A percentile compares a stretch with the other conserved stretches of the same genome.
Conservation (phyloP, 192 early-diverging fungal species). For the Backusella sp. region DNA sequence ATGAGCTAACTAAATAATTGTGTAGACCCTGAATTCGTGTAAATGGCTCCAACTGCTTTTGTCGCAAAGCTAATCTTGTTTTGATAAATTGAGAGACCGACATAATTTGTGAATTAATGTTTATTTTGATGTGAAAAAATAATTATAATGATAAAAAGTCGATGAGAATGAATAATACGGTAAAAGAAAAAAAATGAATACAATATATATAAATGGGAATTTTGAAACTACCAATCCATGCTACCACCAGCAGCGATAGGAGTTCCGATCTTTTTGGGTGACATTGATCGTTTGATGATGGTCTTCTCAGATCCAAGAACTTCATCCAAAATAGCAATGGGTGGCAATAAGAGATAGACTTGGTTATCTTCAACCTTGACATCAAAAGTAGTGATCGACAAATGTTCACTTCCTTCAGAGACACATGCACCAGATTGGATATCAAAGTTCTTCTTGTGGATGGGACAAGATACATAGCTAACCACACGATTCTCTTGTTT, state of each 20-base stretch:
- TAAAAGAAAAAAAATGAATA: not conserved
- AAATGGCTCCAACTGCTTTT: not conserved
- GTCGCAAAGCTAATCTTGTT: not conserved
- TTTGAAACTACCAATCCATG: not conserved
- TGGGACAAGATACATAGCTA: constrained; percentile 64
- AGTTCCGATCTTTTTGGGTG: not conserved
- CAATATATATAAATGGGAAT: not conserved
- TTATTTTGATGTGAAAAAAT: not conserved
- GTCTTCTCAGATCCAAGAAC: constrained; percentile 50
- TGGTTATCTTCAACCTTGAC: constrained; percentile 50
- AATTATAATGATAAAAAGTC: not conserved
- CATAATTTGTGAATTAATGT: not conserved
- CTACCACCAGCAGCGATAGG: not conserved
- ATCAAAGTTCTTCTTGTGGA: constrained; percentile 64
- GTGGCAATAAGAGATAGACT: constrained; percentile 48
- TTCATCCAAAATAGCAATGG: constrained; percentile 42
- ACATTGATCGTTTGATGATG: constrained; percentile 38
- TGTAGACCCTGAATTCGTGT: constrained; percentile 2
- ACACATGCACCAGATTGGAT: constrained; percentile 53
- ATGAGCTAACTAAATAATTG: not conserved
- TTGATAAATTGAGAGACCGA: not conserved
- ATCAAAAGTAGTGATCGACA: constrained; percentile 54
- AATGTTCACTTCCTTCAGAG: constrained; percentile 36
- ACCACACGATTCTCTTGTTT: constrained; percentile 21
- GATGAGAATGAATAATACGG: not conserved